Percentiles rank a stretch among this genome's conserved stretches.
phyloP scores from a whole-genome alignment of 1,284 basidiomycete species.

The Macrocystidia cucumis region DNA sequence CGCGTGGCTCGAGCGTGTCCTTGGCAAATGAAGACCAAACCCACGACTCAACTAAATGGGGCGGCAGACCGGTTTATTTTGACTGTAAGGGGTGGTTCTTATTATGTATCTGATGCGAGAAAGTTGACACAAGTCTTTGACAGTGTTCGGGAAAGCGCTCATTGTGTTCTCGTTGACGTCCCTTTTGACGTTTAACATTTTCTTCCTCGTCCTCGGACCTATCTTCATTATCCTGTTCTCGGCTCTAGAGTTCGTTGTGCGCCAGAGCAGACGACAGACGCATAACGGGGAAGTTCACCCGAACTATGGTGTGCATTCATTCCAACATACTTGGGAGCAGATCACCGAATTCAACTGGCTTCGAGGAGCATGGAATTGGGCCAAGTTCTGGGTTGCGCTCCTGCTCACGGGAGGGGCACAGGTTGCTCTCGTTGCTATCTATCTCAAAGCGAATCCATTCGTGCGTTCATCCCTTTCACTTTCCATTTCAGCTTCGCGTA shows the following conservation, averaged over 20 bases:
- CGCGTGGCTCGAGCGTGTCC: conserved; percentile 42
- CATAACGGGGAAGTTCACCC: no score
- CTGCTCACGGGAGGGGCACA: conserved; percentile 37
- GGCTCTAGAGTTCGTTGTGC: no score
- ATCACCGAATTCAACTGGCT: no score
- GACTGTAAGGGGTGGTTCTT: conserved; percentile 45
- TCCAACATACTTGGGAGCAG: no score
- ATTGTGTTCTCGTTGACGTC: conserved; percentile 44
- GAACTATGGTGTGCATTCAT: no score
- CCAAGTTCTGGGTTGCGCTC: conserved; percentile 55
- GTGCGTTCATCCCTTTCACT: conserved; percentile 32
- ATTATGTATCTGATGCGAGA: neutral
- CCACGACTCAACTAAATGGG: conserved; percentile 17
- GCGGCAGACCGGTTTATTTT: conserved; percentile 50
- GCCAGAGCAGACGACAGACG: no score
- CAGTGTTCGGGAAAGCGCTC: conserved; percentile 55
- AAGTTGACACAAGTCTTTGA: conserved; percentile 3
- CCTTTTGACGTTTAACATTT: conserved; percentile 49
- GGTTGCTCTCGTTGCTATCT: conserved; percentile 40
- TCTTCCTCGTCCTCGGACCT: conserved; percentile 55
- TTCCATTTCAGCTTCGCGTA: neutral
- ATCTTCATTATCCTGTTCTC: conserved; percentile 42
- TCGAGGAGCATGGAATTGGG: conserved; percentile 30
- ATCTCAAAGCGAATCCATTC: conserved; percentile 45
- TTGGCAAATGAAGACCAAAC: conserved; percentile 36